Base-by-base conservation (phyloP, 1,284 basidiomycete species). In the Fomitopsis pinicola region DNA sequence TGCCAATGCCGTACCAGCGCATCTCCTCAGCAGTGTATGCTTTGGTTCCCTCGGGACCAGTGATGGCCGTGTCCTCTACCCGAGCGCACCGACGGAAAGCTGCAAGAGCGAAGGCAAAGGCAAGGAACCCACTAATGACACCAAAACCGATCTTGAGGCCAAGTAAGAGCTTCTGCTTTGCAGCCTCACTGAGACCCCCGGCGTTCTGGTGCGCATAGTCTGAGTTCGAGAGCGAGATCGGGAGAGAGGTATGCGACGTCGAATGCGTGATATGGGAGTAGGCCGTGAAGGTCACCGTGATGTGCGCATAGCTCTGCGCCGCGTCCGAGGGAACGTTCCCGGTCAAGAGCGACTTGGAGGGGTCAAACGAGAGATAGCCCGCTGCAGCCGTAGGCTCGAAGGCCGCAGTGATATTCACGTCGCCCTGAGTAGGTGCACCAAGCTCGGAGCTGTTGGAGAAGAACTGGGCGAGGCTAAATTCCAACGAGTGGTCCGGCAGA, bases 181-280 rank as follows among this genome's bases (percentile, higher is more conserved):
- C 77, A 26, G 75, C 70, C 6, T 73, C 68, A 6, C 79, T 80
- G 3, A 79, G 68, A 7, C 74, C 76, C 46, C 69, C 65, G 22
- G 75, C 53, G 35, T 59, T 63, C 57, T 73, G 64, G 44, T 73
- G 66, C 10, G 69, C 67, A 61, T 71, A 70, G 57, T 75, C 75
- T 9, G 75, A 66, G 19, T 77, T 69, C 2, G 79, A 76, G 30
- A 87, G 75, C 36, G 80, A 78, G 53, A 92, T 75, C 1, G 78
- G 73, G n/a, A 92, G 76, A 52, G 69, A 80, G 1, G 86, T 76
- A 67, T 88, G 86, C 12, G 90, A 93, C 0, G 83, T 88, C 8
- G 90, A 89, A 67, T 88, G 88, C 2, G 87, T 91, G 30, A 80
- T 62, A 53, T 72, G 76, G 45, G 87, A 88, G 71, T 85, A 88